phyloP scores from a whole-genome alignment of 345 rosid species.

The Populus pruinosa region DNA sequence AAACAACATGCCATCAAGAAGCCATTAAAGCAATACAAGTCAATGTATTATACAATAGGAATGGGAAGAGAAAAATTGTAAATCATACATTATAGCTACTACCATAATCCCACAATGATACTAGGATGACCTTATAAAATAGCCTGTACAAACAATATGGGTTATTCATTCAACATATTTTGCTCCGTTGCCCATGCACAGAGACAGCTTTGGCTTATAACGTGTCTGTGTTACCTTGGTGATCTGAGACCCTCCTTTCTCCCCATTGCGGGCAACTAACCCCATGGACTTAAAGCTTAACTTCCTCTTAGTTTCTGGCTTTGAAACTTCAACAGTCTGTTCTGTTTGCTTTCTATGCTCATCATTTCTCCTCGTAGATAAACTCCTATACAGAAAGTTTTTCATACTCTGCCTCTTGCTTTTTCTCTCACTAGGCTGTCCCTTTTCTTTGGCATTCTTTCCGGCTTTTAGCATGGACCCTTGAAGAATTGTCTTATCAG shows the following conservation, averaged over 20 bases:
- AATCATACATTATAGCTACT: too few species aligned
- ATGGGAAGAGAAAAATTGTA: neutral
- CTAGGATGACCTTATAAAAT: too few species aligned
- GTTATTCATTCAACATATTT: conserved; percentile 13
- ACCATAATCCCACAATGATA: too few species aligned
- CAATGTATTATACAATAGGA: neutral
- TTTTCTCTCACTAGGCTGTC: neutral
- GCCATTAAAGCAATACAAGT: neutral
- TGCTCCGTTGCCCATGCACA: neutral
- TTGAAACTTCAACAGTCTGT: conserved; percentile 12
- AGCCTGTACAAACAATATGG: neutral
- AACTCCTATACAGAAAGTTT: conserved; percentile 22
- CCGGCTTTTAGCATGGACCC: neutral
- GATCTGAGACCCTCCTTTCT: conserved; percentile 18
- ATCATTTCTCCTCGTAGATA: conserved; percentile 10
- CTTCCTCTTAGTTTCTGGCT: conserved; percentile 23
- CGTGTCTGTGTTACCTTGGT: conserved; percentile 20
- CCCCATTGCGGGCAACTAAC: conserved; percentile 15
- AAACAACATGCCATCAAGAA: neutral
- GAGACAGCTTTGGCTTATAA: conserved; percentile 19
- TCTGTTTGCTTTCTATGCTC: conserved; percentile 13
- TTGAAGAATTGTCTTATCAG: neutral
- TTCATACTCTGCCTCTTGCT: conserved; percentile 29
- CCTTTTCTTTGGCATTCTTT: conserved; percentile 1
- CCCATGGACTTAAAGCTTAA: conserved; percentile 26